These are phyloP conservation scores for Lipomyces yamadae DNA, from an alignment of 805 yeast genomes.

Conservation along the genomic window DNA sequence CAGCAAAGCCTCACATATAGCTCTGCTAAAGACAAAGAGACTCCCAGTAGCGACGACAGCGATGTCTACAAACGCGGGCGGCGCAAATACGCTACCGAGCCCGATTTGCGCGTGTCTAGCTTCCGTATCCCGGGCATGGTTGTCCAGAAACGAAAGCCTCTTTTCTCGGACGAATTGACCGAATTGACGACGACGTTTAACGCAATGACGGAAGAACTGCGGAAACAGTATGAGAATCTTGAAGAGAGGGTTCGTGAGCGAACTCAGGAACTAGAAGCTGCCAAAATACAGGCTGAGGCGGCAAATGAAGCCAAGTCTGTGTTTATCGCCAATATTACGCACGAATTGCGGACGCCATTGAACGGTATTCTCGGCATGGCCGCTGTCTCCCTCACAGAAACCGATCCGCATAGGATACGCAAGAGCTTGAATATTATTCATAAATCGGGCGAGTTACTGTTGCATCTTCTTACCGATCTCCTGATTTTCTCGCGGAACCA, in stretches of 20 bases:
- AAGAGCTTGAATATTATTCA: slow-evolving; percentile 80
- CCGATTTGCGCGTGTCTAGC: background rate
- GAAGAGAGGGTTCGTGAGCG: slow-evolving; percentile 88
- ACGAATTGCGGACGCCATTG: slow-evolving; percentile 91
- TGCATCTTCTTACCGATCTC: slow-evolving; percentile 88
- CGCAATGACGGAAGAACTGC: slow-evolving; percentile 86
- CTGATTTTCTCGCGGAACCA: slow-evolving; percentile 93
- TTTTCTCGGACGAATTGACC: slow-evolving; percentile 76
- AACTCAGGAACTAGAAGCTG: slow-evolving; percentile 82
- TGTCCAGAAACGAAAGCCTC: slow-evolving; percentile 40
- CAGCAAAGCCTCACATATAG: background rate
- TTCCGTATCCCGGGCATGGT: slow-evolving; percentile 34
- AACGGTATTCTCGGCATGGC: slow-evolving; percentile 97
- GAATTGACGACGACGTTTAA: slow-evolving; percentile 89
- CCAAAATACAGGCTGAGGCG: slow-evolving; percentile 51
- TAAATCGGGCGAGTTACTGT: slow-evolving; percentile 85
- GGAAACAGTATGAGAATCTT: slow-evolving; percentile 77
- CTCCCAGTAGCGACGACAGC: background rate
- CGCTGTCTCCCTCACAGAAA: slow-evolving; percentile 88
- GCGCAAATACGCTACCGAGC: background rate
- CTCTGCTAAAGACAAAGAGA: background rate
- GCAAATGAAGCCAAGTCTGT: slow-evolving; percentile 97
- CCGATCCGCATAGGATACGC: slow-evolving; percentile 67
- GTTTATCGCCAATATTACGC: slow-evolving; percentile 89
- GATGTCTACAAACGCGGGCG: background rate